Evolutionary conservation across 495 filamentous ascomycete species (phyloP).

Genomic region (Penicillium verhagenii): DNA sequence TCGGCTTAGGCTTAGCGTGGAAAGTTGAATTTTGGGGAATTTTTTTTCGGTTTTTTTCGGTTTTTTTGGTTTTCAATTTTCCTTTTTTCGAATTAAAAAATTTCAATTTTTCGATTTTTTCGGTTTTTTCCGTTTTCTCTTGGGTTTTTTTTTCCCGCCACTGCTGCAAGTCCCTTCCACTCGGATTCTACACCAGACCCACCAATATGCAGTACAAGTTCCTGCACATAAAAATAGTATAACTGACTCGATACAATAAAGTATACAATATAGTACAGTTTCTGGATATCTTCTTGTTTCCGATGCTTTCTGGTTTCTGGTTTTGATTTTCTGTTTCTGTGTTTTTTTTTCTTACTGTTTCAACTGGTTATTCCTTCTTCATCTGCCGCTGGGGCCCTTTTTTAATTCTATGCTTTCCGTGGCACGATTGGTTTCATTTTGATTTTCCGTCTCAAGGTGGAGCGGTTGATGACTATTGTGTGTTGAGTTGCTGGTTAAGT

Average conservation of each 20-base stretch:
- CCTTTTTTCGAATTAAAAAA: neutral
- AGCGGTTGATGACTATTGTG: slow-evolving; percentile 20
- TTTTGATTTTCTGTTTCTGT: too few relatives aligned
- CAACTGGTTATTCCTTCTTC: neutral
- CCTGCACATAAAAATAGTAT: slow-evolving; percentile 20
- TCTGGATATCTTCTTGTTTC: too few relatives aligned
- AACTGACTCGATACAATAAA: too few relatives aligned
- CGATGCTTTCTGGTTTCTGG: too few relatives aligned
- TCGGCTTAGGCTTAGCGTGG: slow-evolving; percentile 24
- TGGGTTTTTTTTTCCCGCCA: slow-evolving; percentile 4
- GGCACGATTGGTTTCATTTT: slow-evolving; percentile 11
- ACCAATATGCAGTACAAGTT: slow-evolving; percentile 2
- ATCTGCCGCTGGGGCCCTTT: too few relatives aligned
- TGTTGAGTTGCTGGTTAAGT: slow-evolving; percentile 12
- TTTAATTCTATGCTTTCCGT: neutral
- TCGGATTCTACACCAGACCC: slow-evolving; percentile 4
- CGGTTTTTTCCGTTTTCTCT: neutral
- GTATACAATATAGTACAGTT: neutral
- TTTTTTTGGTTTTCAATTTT: slow-evolving; percentile 8
- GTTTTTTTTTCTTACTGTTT: neutral
- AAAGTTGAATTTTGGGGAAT: slow-evolving; percentile 4
- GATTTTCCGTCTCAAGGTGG: slow-evolving; percentile 10
- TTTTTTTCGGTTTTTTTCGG: slow-evolving; percentile 2
- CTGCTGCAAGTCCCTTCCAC: slow-evolving; percentile 4
- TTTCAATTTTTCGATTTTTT: neutral